Percentiles rank a stretch among this genome's conserved stretches.
Evolutionary conservation across 352 stramenopile species (phyloP).

Genomic region (Pythium oligandrum): DNA sequence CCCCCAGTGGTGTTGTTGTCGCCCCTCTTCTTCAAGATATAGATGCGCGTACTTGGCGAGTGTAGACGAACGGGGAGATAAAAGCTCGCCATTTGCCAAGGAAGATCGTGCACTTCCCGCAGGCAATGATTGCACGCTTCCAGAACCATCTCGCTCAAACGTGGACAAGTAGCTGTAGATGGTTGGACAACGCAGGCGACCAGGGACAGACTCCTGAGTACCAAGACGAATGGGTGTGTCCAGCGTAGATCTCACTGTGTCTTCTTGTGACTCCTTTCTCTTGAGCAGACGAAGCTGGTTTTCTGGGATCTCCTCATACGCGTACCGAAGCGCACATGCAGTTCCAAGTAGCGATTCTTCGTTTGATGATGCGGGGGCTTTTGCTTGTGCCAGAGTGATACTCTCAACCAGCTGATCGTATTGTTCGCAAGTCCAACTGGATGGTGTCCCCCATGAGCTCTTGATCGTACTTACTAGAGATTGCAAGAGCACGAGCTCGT

Average conservation of each 20-base stretch:
- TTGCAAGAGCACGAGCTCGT: conserved; percentile 62
- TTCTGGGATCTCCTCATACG: conserved; percentile 60
- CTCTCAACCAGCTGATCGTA: conserved; percentile 60
- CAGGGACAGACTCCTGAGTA: not conserved
- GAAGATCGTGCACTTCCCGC: conserved; percentile 12
- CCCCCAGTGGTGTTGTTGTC: conserved; percentile 49
- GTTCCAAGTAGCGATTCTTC: conserved; percentile 31
- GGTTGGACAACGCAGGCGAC: conserved; percentile 46
- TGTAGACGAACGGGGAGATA: conserved; percentile 65
- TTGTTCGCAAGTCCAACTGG: conserved; percentile 43
- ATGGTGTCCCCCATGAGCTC: conserved; percentile 36
- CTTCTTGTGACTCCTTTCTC: not conserved
- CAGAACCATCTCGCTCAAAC: conserved; percentile 31
- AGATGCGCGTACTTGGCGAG: conserved; percentile 77
- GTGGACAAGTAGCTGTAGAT: conserved; percentile 75
- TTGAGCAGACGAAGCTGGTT: conserved; percentile 41
- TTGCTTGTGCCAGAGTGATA: conserved; percentile 43
- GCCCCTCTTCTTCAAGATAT: conserved; percentile 61
- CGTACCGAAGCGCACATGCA: conserved; percentile 55
- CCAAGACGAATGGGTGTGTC: too few relatives aligned
- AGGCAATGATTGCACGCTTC: conserved; percentile 3
- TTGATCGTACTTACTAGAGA: conserved; percentile 42
- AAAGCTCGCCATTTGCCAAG: not conserved
- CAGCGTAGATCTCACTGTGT: too few relatives aligned
- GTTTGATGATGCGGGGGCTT: conserved; percentile 10